phyloP scores from a whole-genome alignment of 2,329 filamentous ascomycete genomes.

The Penicillium glabrum region DNA sequence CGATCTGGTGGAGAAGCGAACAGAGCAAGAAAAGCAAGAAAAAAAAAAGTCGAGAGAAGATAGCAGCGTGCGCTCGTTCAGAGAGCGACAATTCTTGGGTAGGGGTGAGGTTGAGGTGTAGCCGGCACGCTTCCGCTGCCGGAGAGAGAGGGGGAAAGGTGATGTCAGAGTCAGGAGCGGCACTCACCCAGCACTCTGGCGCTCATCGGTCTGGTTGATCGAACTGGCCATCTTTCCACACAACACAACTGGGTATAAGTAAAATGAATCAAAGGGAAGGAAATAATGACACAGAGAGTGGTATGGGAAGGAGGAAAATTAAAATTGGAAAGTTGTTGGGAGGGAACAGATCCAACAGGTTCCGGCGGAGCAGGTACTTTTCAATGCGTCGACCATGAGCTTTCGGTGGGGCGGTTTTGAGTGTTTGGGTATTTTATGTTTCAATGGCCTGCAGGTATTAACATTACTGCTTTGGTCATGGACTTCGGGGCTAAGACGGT shows the following conservation, averaged over 20 bases:
- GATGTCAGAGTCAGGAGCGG: slow-evolving; percentile 38
- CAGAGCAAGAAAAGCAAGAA: neutral
- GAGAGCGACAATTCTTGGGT: neutral
- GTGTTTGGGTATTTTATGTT: slow-evolving; percentile 11
- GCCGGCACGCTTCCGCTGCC: slow-evolving; percentile 17
- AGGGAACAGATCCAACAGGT: slow-evolving; percentile 24
- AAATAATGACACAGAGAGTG: slow-evolving; percentile 11
- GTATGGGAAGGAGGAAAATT: slow-evolving; percentile 11
- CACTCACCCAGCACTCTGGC: slow-evolving; percentile 54
- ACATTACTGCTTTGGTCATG: slow-evolving; percentile 6
- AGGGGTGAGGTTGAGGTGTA: slow-evolving; percentile 5
- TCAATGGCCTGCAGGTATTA: slow-evolving; percentile 15
- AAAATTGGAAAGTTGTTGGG: slow-evolving; percentile 18
- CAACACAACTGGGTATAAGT: slow-evolving; percentile 2
- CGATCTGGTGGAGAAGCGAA: neutral
- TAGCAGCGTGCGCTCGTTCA: neutral
- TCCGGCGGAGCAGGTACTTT: slow-evolving; percentile 37
- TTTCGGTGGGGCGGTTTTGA: slow-evolving; percentile 22
- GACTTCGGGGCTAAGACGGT: neutral
- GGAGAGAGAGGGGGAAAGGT: slow-evolving; percentile 26
- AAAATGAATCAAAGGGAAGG: slow-evolving; percentile 13
- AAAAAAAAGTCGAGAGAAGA: neutral
- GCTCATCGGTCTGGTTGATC: slow-evolving; percentile 51
- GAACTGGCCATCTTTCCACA: slow-evolving; percentile 50
- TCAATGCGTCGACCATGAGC: slow-evolving; percentile 27